Evolutionary conservation across 768 basidiomycete species (phyloP).

Genomic region (Mycena galericulata): DNA sequence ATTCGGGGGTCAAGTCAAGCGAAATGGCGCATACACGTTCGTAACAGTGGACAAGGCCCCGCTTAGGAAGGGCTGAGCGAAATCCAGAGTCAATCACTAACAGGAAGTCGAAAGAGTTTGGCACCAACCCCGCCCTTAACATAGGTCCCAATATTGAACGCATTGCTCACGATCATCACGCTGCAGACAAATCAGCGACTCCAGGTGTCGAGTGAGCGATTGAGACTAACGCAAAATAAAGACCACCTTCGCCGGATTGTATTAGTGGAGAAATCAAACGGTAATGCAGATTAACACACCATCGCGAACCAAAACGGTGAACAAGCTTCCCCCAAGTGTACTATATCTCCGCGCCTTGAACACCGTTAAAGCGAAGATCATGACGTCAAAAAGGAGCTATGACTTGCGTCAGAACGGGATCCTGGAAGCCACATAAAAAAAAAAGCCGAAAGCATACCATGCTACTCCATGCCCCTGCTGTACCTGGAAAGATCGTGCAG

Average conservation of each 20-base stretch:
- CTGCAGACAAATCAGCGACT: neutral
- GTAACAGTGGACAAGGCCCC: slow-evolving; percentile 17
- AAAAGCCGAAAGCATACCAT: slow-evolving; percentile 8
- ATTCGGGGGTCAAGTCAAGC: neutral
- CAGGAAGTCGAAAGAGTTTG: neutral
- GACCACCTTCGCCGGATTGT: slow-evolving; percentile 8
- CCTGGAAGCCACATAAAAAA: too few species aligned
- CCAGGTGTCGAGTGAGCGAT: neutral
- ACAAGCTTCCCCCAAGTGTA: slow-evolving; percentile 1
- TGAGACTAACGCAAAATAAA: slow-evolving; percentile 26
- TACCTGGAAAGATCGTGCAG: too few species aligned
- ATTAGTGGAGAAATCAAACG: neutral
- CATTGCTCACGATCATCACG: slow-evolving; percentile 24
- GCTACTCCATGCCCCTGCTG: slow-evolving; percentile 21
- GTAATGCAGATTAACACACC: neutral
- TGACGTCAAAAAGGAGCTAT: slow-evolving; percentile 36
- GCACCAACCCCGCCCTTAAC: slow-evolving; percentile 21
- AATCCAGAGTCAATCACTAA: neutral
- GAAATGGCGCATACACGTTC: slow-evolving; percentile 20
- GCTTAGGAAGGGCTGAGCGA: slow-evolving; percentile 23
- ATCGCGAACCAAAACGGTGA: slow-evolving; percentile 27
- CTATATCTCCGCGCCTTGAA: slow-evolving; percentile 26
- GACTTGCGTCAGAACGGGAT: too few species aligned
- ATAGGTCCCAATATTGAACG: slow-evolving; percentile 25
- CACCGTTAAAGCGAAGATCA: slow-evolving; percentile 38